Evolutionary conservation across 2,329 filamentous ascomycete genomes (phyloP).

Genomic region (Alternaria metachromatica): DNA sequence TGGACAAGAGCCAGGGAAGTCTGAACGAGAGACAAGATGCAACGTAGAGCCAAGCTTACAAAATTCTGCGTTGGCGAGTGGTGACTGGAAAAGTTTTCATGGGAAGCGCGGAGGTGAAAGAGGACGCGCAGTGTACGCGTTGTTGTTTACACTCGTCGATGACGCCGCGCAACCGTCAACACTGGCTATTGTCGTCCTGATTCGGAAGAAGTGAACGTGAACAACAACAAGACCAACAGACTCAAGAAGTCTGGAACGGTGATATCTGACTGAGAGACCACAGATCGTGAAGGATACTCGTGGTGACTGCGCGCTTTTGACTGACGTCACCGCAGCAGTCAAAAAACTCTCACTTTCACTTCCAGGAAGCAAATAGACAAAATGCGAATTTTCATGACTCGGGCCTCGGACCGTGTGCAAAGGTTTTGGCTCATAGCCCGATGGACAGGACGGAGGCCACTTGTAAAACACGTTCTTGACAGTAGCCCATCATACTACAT

Average conservation of each 20-base stretch:
- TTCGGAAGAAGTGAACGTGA: not conserved
- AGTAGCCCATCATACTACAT: not conserved
- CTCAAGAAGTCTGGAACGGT: no score
- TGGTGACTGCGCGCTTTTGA: not conserved
- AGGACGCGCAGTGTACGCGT: not conserved
- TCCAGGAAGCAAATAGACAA: no score
- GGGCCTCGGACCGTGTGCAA: accelerated
- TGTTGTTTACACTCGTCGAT: not conserved
- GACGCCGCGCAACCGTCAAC: not conserved
- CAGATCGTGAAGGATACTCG: accelerated
- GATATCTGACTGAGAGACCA: not conserved
- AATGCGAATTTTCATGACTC: no score
- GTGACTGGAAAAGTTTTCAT: not conserved
- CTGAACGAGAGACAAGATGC: not conserved
- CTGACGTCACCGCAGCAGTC: not conserved
- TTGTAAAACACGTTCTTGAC: not conserved
- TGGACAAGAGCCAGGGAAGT: not conserved
- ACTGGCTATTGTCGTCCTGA: not conserved
- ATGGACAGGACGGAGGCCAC: no score
- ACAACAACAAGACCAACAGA: not conserved
- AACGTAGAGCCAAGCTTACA: not conserved
- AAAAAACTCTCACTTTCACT: no score
- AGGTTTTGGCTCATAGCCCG: not conserved
- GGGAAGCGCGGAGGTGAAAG: not conserved
- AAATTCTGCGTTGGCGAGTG: not conserved